These are phyloP conservation scores for Geotrichum phurueaensis DNA, from an alignment of 1,139 yeast genomes.

Conservation along the genomic window DNA sequence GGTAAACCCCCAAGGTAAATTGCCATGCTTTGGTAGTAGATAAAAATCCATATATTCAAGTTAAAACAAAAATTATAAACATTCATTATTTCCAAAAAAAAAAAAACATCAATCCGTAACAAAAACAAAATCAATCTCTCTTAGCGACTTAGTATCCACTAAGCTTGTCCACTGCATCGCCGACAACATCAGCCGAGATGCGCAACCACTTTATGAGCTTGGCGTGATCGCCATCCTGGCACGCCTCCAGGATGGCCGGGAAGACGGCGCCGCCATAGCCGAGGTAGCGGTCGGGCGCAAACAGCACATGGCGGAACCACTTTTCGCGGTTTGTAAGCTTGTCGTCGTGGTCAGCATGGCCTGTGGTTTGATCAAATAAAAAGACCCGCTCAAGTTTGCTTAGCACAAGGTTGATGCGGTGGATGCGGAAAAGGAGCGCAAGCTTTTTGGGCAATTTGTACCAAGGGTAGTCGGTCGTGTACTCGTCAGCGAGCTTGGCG, in stretches of 20 bases:
- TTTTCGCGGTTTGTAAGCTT: slow-evolving; percentile 14
- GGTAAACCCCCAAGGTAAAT: too few species aligned
- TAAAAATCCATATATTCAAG: too few species aligned
- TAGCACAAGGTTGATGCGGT: slow-evolving; percentile 35
- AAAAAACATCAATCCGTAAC: not conserved
- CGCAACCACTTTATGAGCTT: not conserved
- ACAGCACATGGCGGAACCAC: slow-evolving; percentile 21
- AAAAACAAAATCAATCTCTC: too few species aligned
- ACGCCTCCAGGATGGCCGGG: slow-evolving; percentile 69
- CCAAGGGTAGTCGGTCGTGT: slow-evolving; percentile 32
- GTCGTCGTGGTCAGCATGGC: not conserved
- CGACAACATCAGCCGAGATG: not conserved
- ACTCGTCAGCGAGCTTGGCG: slow-evolving; percentile 28
- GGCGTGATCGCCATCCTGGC: slow-evolving; percentile 45
- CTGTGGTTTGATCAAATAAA: slow-evolving; percentile 18
- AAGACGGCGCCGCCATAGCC: slow-evolving; percentile 76
- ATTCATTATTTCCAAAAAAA: too few species aligned
- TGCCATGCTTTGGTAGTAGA: too few species aligned
- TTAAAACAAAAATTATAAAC: too few species aligned
- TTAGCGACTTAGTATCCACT: not conserved
- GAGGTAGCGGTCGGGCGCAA: slow-evolving; percentile 36
- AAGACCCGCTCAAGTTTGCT: slow-evolving; percentile 53
- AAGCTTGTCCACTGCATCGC: not conserved
- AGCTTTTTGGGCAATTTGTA: slow-evolving; percentile 31
- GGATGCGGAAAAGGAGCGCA: slow-evolving; percentile 28